Conservation (phyloP, 805 yeast genomes). For the Tetrapisispora fleetii region DNA sequence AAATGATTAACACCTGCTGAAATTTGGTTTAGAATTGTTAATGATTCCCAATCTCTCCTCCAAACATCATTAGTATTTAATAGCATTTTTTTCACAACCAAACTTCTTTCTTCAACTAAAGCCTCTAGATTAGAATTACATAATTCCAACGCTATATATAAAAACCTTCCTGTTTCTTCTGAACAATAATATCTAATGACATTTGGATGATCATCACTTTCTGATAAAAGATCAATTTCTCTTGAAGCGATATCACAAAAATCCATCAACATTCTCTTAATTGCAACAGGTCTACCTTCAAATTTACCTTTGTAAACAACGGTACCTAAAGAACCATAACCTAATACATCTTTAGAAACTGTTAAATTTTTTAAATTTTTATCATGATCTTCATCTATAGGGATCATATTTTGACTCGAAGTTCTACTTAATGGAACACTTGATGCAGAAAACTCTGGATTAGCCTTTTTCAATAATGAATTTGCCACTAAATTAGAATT, state of each 20-base stretch:
- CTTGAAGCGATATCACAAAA: constrained; percentile 91
- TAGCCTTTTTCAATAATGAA: not conserved
- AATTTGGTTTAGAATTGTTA: constrained; percentile 56
- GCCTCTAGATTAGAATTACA: constrained; percentile 88
- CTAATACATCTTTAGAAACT: constrained; percentile 68
- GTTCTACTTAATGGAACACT: not conserved
- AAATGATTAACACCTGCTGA: constrained; percentile 78
- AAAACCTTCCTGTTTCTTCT: constrained; percentile 77
- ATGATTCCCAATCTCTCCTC: not conserved
- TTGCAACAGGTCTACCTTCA: constrained; percentile 91
- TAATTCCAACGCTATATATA: constrained; percentile 86
- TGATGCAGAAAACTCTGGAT: not conserved
- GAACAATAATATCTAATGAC: constrained; percentile 89
- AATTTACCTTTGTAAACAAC: constrained; percentile 85
- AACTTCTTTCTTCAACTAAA: constrained; percentile 48
- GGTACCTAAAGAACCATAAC: constrained; percentile 96
- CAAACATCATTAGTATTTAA: constrained; percentile 25
- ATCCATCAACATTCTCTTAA: constrained; percentile 85
- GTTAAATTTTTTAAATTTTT: constrained; percentile 40
- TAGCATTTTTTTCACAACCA: not conserved
- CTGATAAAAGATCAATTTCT: constrained; percentile 78
- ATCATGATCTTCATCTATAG: constrained; percentile 13
- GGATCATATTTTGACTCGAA: not conserved
- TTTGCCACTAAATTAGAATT: not conserved
- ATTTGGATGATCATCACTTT: constrained; percentile 94